phyloP scores from a whole-genome alignment of 805 yeast species.

The Huiozyma naganishii region DNA sequence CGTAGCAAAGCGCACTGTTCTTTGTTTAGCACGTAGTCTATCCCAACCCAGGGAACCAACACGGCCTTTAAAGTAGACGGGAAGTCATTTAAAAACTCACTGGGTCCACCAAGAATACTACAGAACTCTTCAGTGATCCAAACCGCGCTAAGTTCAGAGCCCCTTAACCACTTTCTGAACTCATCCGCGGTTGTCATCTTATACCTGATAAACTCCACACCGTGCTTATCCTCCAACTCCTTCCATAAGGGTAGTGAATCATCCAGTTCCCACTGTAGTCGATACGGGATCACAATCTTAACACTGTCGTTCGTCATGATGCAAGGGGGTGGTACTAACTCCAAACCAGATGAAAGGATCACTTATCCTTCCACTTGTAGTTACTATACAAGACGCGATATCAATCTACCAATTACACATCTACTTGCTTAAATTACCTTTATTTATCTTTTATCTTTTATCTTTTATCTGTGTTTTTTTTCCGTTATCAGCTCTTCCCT shows the following conservation, averaged over 20 bases:
- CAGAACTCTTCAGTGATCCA: conserved; percentile 48
- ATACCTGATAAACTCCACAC: conserved; percentile 32
- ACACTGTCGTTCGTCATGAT: background rate
- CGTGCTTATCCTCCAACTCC: conserved; percentile 27
- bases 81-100: conserved; percentile 33
- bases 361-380: background rate
- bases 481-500: conserved; percentile 1
- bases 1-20: conserved; percentile 26
- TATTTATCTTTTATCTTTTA: background rate
- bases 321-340: background rate
- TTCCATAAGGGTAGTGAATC: conserved; percentile 37
- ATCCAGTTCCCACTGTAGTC: conserved; percentile 34
- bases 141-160: conserved; percentile 38
- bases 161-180: conserved; percentile 32
- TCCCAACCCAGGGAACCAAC: conserved; percentile 52
- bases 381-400: background rate
- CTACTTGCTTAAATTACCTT: too few species aligned
- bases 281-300: conserved; percentile 24
- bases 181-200: conserved; percentile 33
- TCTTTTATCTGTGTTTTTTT: background rate
- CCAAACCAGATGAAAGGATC: background rate
- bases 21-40: conserved; percentile 39
- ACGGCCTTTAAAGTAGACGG: conserved; percentile 41
- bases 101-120: conserved; percentile 33
- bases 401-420: background rate